Percentiles rank a stretch among this genome's conserved stretches.
Conservation (phyloP, 768 basidiomycete species). For the Favolaschia claudopus region DNA sequence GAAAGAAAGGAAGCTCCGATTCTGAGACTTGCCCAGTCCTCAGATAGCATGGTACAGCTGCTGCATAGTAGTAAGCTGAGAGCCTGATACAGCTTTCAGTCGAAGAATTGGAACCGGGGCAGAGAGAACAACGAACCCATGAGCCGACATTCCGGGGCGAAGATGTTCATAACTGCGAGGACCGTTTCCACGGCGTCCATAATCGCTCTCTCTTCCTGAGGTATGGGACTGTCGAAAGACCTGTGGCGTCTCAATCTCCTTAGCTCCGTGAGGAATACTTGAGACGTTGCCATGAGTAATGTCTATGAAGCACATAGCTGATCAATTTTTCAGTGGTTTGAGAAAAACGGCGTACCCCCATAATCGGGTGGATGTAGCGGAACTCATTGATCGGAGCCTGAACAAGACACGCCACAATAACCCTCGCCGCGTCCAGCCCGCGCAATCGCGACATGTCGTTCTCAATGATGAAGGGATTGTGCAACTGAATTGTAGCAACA, state of each 20-base stretch:
- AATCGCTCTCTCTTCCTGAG: neutral
- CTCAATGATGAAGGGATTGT: conserved; percentile 30
- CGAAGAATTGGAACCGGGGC: neutral
- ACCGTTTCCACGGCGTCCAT: conserved; percentile 18
- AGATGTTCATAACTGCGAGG: conserved; percentile 23
- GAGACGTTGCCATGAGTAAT: conserved; percentile 25
- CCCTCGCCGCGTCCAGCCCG: conserved; percentile 13
- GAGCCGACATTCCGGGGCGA: conserved; percentile 20
- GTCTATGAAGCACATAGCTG: neutral
- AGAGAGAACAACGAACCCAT: conserved; percentile 10
- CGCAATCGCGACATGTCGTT: conserved; percentile 7
- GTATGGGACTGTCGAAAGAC: neutral
- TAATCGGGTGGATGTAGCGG: conserved; percentile 21
- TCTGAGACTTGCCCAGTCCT: too few relatives aligned
- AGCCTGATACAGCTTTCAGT: neutral
- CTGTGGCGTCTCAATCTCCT: conserved; percentile 2
- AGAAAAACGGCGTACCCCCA: conserved; percentile 14
- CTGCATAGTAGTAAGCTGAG: conserved; percentile 14
- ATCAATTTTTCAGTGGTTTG: neutral
- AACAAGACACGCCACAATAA: conserved; percentile 6
- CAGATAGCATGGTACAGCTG: conserved; percentile 14
- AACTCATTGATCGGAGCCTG: conserved; percentile 9
- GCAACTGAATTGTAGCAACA: conserved; percentile 38
- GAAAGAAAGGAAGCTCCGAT: too few relatives aligned
- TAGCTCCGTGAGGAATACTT: conserved; percentile 25